phyloP scores from a whole-genome alignment of 805 yeast genomes.

The Maudiozyma bulderi region DNA sequence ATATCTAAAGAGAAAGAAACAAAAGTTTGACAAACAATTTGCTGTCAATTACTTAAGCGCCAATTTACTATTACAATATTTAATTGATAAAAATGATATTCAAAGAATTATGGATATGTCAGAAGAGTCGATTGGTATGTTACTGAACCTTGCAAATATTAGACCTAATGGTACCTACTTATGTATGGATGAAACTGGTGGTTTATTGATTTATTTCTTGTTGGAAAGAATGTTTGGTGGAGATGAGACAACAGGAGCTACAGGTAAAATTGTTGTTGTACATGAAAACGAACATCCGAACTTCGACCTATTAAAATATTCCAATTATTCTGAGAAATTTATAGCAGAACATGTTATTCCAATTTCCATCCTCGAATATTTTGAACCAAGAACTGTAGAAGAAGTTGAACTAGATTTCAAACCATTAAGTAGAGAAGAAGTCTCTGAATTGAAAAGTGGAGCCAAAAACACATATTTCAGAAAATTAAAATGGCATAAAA shows the following conservation, averaged over 20 bases:
- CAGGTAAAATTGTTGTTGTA: constrained; percentile 59
- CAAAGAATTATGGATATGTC: constrained; percentile 68
- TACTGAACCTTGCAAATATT: constrained; percentile 70
- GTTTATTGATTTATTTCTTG: constrained; percentile 74
- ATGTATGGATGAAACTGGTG: constrained; percentile 90
- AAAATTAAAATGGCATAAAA: constrained; percentile 41
- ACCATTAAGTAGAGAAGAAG: constrained; percentile 38
- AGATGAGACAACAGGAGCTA: constrained; percentile 10
- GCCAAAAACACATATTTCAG: constrained; percentile 61
- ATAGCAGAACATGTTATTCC: constrained; percentile 51
- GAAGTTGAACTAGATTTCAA: constrained; percentile 36
- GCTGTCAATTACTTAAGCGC: constrained; percentile 69
- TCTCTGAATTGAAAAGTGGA: constrained; percentile 45
- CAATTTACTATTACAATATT: constrained; percentile 61
- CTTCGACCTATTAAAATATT: constrained; percentile 54
- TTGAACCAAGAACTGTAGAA: constrained; percentile 55
- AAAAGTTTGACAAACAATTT: constrained; percentile 79
- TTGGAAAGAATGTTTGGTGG: constrained; percentile 76
- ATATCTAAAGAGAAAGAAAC: constrained; percentile 83
- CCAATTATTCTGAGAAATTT: constrained; percentile 50
- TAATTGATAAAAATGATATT: constrained; percentile 65
- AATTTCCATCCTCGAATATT: constrained; percentile 67
- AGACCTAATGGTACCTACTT: constrained; percentile 85
- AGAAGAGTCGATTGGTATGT: constrained; percentile 70
- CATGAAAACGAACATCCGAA: constrained; percentile 95